A percentile compares a stretch with the other conserved stretches of the same genome.
Evolutionary conservation across 176 grass and related monocot species (phyloP).

Genomic region (Thalia dealbata): DNA sequence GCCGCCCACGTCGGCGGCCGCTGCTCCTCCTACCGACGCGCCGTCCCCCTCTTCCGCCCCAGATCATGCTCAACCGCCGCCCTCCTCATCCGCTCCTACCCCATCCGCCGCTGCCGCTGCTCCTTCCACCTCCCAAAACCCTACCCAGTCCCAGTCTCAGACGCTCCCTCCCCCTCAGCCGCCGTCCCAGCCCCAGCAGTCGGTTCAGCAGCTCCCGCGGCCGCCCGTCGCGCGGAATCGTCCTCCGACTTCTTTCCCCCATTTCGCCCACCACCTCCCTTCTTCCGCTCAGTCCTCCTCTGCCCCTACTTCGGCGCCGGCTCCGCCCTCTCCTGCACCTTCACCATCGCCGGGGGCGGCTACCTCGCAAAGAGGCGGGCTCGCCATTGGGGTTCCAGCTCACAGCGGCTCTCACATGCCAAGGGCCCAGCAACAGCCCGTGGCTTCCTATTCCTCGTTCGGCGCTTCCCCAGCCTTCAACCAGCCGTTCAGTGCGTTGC

Average conservation of each 20-base stretch:
- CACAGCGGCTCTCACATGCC: slow-evolving; percentile 23
- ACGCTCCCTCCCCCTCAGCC: slow-evolving; percentile 4
- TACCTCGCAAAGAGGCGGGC: slow-evolving; percentile 26
- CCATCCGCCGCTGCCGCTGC: slow-evolving; percentile 13
- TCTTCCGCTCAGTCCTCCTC: slow-evolving; percentile 22
- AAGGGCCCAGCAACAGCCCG: slow-evolving; percentile 30
- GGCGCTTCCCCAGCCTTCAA: slow-evolving; percentile 41
- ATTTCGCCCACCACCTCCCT: slow-evolving; percentile 25
- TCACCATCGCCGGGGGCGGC: slow-evolving; percentile 4
- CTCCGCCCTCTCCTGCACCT: neutral
- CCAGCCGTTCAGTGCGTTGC: slow-evolving; percentile 40
- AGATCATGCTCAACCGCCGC: slow-evolving; percentile 4
- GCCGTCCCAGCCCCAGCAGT: slow-evolving; percentile 2
- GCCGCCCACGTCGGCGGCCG: slow-evolving; percentile 27
- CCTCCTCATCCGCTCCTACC: neutral
- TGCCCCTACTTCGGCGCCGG: neutral
- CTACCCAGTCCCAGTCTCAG: slow-evolving; percentile 21
- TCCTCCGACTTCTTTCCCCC: slow-evolving; percentile 32
- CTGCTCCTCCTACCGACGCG: slow-evolving; percentile 16
- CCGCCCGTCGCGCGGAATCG: slow-evolving; percentile 32
- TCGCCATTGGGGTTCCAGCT: slow-evolving; percentile 33
- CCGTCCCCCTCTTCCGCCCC: slow-evolving; percentile 7
- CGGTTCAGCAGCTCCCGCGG: slow-evolving; percentile 29
- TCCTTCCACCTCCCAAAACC: slow-evolving; percentile 25
- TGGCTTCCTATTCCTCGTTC: slow-evolving; percentile 33